phyloP scores from a whole-genome alignment of 2,329 filamentous ascomycete species.

The Scopulariopsis brevicaulis region DNA sequence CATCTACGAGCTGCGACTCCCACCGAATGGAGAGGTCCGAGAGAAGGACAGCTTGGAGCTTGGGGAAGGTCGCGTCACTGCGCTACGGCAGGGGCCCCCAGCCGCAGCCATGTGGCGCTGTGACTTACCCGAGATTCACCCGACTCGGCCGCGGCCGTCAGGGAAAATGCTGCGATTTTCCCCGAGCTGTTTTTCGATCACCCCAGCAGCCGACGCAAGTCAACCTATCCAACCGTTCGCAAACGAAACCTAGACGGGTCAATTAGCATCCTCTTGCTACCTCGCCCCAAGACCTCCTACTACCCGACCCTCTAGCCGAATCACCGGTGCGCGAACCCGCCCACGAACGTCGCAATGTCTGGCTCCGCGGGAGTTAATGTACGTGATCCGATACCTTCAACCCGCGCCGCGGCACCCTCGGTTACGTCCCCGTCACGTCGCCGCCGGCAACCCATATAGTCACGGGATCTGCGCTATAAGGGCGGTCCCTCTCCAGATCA shows the following conservation, averaged over 20 bases:
- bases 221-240: background rate
- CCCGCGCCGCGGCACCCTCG: background rate
- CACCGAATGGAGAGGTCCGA: slow-evolving; percentile 8
- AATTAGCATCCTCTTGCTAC: slow-evolving; percentile 2
- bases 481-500: background rate
- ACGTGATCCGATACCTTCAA: background rate
- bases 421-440: background rate
- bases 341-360: slow-evolving; percentile 3
- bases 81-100: background rate
- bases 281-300: background rate
- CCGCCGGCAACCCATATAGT: background rate
- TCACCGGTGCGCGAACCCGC: background rate
- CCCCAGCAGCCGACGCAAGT: background rate
- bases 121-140: slow-evolving; percentile 1
- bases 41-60: slow-evolving; percentile 35
- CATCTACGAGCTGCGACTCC: slow-evolving; percentile 12
- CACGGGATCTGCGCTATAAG: background rate
- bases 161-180: slow-evolving; percentile 4
- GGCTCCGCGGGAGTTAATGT: slow-evolving; percentile 5
- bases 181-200: slow-evolving; percentile 6
- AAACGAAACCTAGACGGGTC: slow-evolving; percentile 2
- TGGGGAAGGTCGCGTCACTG: slow-evolving; percentile 8
- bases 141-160: background rate
- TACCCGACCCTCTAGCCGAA: background rate
- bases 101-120: background rate